Percentiles rank a stretch among this genome's conserved stretches.
Evolutionary conservation across 768 basidiomycete genomes (phyloP).

Genomic region (Termitomyces bulborhizus): DNA sequence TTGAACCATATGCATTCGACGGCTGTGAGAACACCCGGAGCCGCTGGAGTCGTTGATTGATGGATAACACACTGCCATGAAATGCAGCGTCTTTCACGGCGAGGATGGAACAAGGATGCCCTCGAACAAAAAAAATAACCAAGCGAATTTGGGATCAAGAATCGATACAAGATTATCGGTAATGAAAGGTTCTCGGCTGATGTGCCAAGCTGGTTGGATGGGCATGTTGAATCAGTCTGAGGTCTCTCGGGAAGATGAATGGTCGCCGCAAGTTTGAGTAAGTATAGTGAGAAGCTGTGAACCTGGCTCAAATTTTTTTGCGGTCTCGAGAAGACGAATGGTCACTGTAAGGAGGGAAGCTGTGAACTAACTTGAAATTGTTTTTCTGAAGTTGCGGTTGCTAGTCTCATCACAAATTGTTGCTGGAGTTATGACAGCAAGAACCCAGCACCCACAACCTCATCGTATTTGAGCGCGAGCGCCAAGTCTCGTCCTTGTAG

Average conservation of each 20-base stretch:
- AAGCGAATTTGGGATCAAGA: no score
- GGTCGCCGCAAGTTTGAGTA: not conserved
- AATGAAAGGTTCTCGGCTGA: not conserved
- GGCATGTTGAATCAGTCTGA: not conserved
- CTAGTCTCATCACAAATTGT: no score
- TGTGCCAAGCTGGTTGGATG: not conserved
- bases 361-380: no score
- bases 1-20: not conserved
- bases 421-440: no score
- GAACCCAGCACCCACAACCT: no score
- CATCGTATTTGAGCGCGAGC: no score
- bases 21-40: constrained; percentile 6
- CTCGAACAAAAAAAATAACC: not conserved
- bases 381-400: no score
- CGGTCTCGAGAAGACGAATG: no score
- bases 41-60: constrained; percentile 1
- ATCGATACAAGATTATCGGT: not conserved
- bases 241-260: not conserved
- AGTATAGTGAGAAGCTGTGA: no score
- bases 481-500: no score
- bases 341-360: no score
- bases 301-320: no score
- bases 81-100: not conserved
- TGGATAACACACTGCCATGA: not conserved
- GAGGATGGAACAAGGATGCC: not conserved